phyloP scores from a whole-genome alignment of 768 basidiomycete species.

The Amanita polypyramis region DNA sequence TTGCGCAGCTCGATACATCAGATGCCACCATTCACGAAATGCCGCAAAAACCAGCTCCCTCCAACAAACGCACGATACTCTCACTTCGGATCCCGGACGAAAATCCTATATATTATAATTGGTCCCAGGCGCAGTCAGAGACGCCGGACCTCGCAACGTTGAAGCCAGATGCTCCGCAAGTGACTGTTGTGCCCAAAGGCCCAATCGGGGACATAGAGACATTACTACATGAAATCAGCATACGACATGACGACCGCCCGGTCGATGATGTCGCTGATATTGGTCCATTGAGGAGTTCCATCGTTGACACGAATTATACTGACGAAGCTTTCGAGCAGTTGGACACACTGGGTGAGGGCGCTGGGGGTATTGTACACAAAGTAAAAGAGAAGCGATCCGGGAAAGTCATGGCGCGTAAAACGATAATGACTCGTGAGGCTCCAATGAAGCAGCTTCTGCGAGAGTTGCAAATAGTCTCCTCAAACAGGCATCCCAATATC shows the following conservation, averaged over 20 bases:
- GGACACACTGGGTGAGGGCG: conserved; percentile 81
- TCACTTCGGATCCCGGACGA: background rate
- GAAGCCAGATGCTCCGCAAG: background rate
- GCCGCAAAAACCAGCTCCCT: background rate
- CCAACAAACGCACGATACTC: background rate
- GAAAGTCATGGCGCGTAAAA: conserved; percentile 86
- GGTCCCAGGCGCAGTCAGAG: conserved; percentile 2
- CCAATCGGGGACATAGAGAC: conserved; percentile 6
- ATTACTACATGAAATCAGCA: background rate
- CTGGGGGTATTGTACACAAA: conserved; percentile 93
- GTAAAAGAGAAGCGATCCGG: conserved; percentile 77
- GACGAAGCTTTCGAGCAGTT: conserved; percentile 72
- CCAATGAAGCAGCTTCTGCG: conserved; percentile 88
- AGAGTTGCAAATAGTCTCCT: conserved; percentile 84
- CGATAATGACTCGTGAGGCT: conserved; percentile 83
- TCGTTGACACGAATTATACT: conserved; percentile 29
- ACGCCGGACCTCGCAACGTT: conserved; percentile 1
- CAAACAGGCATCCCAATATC: conserved; percentile 79
- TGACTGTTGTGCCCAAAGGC: conserved; percentile 6
- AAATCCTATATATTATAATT: conserved; percentile 6
- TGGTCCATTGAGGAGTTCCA: background rate
- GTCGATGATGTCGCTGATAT: background rate
- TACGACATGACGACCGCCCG: background rate
- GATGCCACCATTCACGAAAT: conserved; percentile 5
- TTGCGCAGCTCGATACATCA: background rate